Base-by-base conservation (phyloP, 352 stramenopile species). In the Globisporangium viniferum region DNA sequence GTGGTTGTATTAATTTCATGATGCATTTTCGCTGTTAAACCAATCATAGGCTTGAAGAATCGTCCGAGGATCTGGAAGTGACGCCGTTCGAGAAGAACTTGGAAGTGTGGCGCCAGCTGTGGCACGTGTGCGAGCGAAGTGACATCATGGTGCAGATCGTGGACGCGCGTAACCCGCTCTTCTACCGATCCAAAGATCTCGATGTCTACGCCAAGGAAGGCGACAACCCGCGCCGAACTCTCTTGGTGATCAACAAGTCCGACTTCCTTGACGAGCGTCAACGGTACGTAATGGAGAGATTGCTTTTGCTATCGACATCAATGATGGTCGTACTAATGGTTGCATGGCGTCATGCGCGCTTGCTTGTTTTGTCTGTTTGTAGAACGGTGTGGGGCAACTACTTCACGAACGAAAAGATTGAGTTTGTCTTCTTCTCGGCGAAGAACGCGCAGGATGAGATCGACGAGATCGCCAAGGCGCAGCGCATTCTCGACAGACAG, bases 1-100 rank as follows among this genome's bases (percentile, higher is more conserved):
- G 15, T 36, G 15, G 20, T 24, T 8, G 31, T 39, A 51, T 58
- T 33, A 18, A 49, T 44, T 55, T 27, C 18, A 49, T 59, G 18
- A 27, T 31, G 31, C 44, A 10, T 14, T 33, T 5, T 48, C 22
- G 4, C 46, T 58, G 15, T 8, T 22, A 51, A 51, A 51, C 18
- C 41, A 49, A n/a, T 8, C 71, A 5, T 61, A 95, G 88, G 54
- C 64, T 95, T 48, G 89, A 96, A 67, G 75, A 80, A 62, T 89
- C 89, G 20, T 86, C 85, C 7, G 85, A 93, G 6, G 77, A 89
- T 57, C 73, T 93, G 35, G 91, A 94, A 69, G 96, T 99, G 35
- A 99, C 98, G 20, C 98, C 98, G 20, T 99, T 99, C 73, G 98
- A 99, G 83, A 99, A 99, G 82, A 99, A 99, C 79, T 65, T 99